Evolutionary conservation across 2,329 filamentous ascomycete genomes (phyloP), one percentile per base, ranked within the genome.

Genomic region (Colletotrichum sp.): DNA sequence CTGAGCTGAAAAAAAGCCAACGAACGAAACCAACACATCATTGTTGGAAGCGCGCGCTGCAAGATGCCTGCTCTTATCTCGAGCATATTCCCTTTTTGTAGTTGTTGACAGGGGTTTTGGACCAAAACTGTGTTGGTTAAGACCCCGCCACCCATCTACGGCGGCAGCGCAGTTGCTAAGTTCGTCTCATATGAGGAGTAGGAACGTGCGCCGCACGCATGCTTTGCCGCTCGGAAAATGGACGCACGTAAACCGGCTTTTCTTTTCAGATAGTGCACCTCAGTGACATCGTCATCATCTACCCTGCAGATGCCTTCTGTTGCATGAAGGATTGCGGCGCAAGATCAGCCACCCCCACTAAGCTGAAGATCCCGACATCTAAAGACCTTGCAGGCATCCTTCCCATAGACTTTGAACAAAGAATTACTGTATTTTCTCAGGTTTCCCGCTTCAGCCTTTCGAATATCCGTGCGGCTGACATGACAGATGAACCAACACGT

Each of bases 401-500:
- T 52, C n/a, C n/a, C 43, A 13, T 21, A 52, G n/a, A 52, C n/a
- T 52, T 21, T 21, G n/a, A 21, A 21, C 43, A 52, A 52, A 52
- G 43, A 52, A 52, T 6, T 21, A 2, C 3, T 6, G n/a, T 48
- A 12, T 43, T 43, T 12, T 43, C 5, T n/a, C 38, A n/a, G 9
- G n/a, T 48, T 48, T 6, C 6, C 38, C 18, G 38, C 43, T 21
- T 21, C 43, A 52, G n/a, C 43, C 12, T 21, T 52, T 48, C 43
- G n/a, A 48, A 0, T 13, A 6, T 13, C n/a, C 2, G n/a, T 52
- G n/a, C 43, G 3, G 43, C 43, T 52, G 43, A 21, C 0, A 52
- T 21, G n/a, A 1, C 43, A 13, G 0, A 21, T 8, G 12, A 1
- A 4, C 12, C n/a, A 13, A 21, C n/a, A 21, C 6, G 6, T 21